phyloP scores from a whole-genome alignment of 768 basidiomycete genomes.

The Leucosporidium scottii region DNA sequence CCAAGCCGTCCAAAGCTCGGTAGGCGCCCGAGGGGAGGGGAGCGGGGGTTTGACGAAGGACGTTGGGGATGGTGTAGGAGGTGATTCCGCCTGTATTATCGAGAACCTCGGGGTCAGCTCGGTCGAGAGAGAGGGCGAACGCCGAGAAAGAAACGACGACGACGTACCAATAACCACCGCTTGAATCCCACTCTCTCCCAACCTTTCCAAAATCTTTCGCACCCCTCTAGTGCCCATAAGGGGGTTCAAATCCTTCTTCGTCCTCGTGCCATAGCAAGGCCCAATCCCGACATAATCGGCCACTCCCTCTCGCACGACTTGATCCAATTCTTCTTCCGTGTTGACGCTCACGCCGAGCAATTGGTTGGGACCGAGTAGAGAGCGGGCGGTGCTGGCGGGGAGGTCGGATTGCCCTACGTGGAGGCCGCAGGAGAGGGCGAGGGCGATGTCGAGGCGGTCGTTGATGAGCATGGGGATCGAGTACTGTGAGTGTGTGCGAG shows the following conservation, averaged over 20 bases:
- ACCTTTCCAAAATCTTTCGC: constrained; percentile 56
- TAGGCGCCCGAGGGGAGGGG: constrained; percentile 17
- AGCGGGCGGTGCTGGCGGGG: constrained; percentile 55
- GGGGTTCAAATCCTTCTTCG: constrained; percentile 63
- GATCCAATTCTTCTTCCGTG: constrained; percentile 56
- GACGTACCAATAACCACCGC: constrained; percentile 76
- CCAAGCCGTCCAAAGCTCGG: constrained; percentile 67
- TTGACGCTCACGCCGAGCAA: constrained; percentile 79
- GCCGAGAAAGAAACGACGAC: too few species aligned
- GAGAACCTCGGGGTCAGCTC: not conserved
- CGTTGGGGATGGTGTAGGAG: constrained; percentile 63
- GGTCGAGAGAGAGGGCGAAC: not conserved
- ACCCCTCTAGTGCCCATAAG: constrained; percentile 67
- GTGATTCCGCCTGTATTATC: constrained; percentile 72
- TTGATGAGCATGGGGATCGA: constrained; percentile 78
- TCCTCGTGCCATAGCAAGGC: constrained; percentile 69
- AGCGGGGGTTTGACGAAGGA: constrained; percentile 58
- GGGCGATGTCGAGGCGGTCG: constrained; percentile 64
- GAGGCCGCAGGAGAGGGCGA: constrained; percentile 52
- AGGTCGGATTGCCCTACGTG: constrained; percentile 88
- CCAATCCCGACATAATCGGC: constrained; percentile 87
- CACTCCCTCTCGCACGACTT: constrained; percentile 55
- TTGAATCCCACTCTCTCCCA: constrained; percentile 59
- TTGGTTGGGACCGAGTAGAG: constrained; percentile 63
- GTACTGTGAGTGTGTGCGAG: constrained; percentile 44